phyloP scores from a whole-genome alignment of 164 flowering plant genomes.

The Chloranthus sessilifolius region DNA sequence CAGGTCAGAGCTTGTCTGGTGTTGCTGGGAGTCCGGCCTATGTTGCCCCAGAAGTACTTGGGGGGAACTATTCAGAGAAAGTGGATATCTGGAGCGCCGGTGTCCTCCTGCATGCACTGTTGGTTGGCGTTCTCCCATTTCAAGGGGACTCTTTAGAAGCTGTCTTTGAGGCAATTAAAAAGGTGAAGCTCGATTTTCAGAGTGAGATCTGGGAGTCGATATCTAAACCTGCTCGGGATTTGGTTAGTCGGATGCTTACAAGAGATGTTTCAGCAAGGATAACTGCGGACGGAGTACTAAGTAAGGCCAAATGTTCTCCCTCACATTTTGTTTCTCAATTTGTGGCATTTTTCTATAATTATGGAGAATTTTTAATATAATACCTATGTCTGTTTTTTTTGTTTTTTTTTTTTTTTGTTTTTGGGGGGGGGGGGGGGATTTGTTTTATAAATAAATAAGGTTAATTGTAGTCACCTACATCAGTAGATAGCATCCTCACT shows the following conservation, averaged over 20 bases:
- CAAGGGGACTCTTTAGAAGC: slow-evolving; percentile 74
- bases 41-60: slow-evolving; percentile 92
- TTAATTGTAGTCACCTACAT: too few relatives aligned
- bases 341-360: neutral
- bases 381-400: too few relatives aligned
- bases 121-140: slow-evolving; percentile 80
- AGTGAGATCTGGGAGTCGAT: slow-evolving; percentile 71
- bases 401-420: too few relatives aligned
- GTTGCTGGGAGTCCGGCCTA: slow-evolving; percentile 97
- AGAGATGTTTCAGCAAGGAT: slow-evolving; percentile 76
- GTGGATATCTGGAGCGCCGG: slow-evolving; percentile 99
- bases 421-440: too few relatives aligned
- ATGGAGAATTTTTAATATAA: too few relatives aligned
- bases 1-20: slow-evolving; percentile 91
- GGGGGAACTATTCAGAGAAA: slow-evolving; percentile 81
- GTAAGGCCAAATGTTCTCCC: slow-evolving; percentile 38
- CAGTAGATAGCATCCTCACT: too few relatives aligned
- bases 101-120: slow-evolving; percentile 81
- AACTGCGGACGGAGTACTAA: slow-evolving; percentile 81
- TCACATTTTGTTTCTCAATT: neutral
- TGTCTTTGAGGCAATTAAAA: slow-evolving; percentile 87
- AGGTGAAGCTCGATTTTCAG: slow-evolving; percentile 59
- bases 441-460: too few relatives aligned
- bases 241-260: slow-evolving; percentile 71
- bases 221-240: slow-evolving; percentile 84